Evolutionary conservation across 148 eudicot genomes (phyloP), one percentile per base, ranked within the genome.

Genomic region (Pouteria glomerata): DNA sequence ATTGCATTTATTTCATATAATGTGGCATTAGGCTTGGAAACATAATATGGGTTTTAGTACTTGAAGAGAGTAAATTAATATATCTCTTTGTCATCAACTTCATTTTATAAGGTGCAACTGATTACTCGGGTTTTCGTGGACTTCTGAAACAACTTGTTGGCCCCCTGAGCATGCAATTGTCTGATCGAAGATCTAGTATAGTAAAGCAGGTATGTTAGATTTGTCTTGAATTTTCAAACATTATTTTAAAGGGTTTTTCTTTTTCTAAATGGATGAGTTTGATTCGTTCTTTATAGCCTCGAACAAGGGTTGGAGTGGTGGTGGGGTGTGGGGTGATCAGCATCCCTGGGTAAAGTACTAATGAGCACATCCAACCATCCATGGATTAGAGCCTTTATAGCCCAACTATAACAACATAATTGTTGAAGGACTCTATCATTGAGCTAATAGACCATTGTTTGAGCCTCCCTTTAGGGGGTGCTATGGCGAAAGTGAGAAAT

Each of bases 141-240:
- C 90, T 94, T 74, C 80, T 94, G 7, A 94, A 94, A 84, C 98
- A 91, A 77, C 91, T 94, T 63, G 85, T 86, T 76, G 90, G 88
- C 51, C 98, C 98, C 63, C 72, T 94, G 71, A 85, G 90, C 82
- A 86, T 90, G 34, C 98, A 94, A 55, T 83, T 94, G 73, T 77
- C 95, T 65, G 98, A 94, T 81, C 84, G 98, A 65, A 86, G 98
- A 77, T 94, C 98, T 66, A 94, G 87, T 85, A 91, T 94, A 77
- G 98, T 94, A 61, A 94, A 94, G 78, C 98, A 94, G 89, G 98
- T 87, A 63, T 72, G 77, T 24, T 63, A 63, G 31, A 41, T 1
- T 44, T 53, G 51, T 21, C 48, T 57, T 66, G 23, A 29, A 26
- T 34, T 73, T 63, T 15, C 0, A 44, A 42, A 26, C 5, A 16